Base-by-base conservation (phyloP, 768 basidiomycete species). In the Xerocomellus chrysenteron region DNA sequence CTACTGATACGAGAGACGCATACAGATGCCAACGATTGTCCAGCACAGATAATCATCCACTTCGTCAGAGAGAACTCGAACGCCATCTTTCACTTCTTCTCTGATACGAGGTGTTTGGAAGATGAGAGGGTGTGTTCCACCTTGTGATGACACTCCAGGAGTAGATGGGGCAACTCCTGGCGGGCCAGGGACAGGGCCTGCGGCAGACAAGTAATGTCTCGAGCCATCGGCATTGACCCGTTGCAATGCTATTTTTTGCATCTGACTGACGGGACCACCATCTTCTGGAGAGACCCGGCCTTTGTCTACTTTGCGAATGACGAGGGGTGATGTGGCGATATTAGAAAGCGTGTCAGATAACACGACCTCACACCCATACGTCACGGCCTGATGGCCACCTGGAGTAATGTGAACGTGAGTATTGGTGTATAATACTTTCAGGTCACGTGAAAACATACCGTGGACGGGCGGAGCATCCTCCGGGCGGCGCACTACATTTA, bases 21-120 rank as follows among this genome's bases (percentile, higher is more conserved):
- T 74, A 94, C 94, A 92, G 50, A 96, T 94, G 39, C 94, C 92
- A 61, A 94, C 92, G 63, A 97, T 94, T 13, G 92, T 93, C 94
- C 94, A 97, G 66, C 91, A 93, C 55, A 95, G 76, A 77, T 93
- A 95, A 68, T 97, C 94, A 68, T 97, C 94, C 7, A 97, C 91
- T 72, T 93, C 90, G 64, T 96, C 94, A 24, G 84, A 87, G 52
- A 92, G 83, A 33, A 85, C 74, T 52, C 82, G 83, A 47, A 84
- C 79, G 16, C 89, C 91, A 60, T 92, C 89, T 69, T 88, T 88
- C 56, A 87, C 74, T 67, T 93, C 92, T 57, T 92, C 92, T 39
- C 85, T 82, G n/a, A 91, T 80, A 37, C 89, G 85, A 45, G 92
- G 89, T 10, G 84, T 78, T 68, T 87, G 85, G 73, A 92, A 94